Conservation (phyloP, 2,329 filamentous ascomycete species). For the Cercospora sojina region DNA sequence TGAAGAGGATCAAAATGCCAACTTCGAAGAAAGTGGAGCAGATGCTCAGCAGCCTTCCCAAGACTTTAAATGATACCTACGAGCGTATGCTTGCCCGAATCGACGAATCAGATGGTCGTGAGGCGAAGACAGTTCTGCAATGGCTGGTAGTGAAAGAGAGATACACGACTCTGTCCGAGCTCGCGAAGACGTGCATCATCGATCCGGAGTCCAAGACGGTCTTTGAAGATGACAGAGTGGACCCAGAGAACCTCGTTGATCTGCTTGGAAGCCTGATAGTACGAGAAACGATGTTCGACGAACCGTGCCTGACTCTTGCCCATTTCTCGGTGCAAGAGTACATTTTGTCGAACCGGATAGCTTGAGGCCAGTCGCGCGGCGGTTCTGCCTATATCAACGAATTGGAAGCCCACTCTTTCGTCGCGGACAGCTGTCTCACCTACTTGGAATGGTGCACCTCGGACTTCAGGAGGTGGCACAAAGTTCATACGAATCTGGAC, state of each 20-base stretch:
- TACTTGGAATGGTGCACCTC: too few species aligned
- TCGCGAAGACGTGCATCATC: slow-evolving; percentile 23
- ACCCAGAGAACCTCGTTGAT: not conserved
- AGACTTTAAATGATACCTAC: slow-evolving; percentile 29
- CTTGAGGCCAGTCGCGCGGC: too few species aligned
- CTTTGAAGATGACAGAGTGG: not conserved
- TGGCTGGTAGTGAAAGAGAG: slow-evolving; percentile 25
- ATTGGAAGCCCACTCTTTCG: too few species aligned
- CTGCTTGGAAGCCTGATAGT: not conserved
- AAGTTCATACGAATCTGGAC: too few species aligned
- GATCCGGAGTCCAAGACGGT: not conserved
- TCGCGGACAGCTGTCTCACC: too few species aligned
- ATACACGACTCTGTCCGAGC: slow-evolving; percentile 21
- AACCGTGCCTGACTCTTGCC: slow-evolving; percentile 9
- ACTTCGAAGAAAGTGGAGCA: slow-evolving; percentile 15
- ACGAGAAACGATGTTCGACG: not conserved
- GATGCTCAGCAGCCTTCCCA: slow-evolving; percentile 19
- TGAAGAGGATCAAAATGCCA: slow-evolving; percentile 18
- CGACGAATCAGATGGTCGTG: slow-evolving; percentile 1
- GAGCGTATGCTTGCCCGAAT: slow-evolving; percentile 23
- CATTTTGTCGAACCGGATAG: slow-evolving; percentile 19
- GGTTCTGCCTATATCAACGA: too few species aligned
- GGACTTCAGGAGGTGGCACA: too few species aligned
- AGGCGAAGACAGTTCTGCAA: slow-evolving; percentile 21
- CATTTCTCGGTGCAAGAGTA: slow-evolving; percentile 33